Evolutionary conservation across 805 yeast genomes (phyloP).

Genomic region (Aciculoconidium aculeatum): DNA sequence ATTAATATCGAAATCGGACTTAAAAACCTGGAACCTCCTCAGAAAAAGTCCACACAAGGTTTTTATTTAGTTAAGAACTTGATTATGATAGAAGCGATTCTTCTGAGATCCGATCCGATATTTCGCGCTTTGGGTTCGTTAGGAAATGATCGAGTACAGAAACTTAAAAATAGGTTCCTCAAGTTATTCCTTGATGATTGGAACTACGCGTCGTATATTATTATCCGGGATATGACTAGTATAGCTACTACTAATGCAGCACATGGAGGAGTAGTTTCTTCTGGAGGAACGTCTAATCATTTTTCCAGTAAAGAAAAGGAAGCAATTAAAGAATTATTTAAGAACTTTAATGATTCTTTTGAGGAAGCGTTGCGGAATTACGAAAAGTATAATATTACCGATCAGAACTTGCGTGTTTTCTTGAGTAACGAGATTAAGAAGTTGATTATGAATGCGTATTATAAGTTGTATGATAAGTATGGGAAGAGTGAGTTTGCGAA

Average conservation of each 20-base stretch:
- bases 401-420: constrained; percentile 55
- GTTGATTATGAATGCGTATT: constrained; percentile 77
- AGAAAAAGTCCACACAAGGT: constrained; percentile 52
- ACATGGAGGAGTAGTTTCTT: constrained; percentile 19
- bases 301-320: constrained; percentile 69
- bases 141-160: constrained; percentile 60
- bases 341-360: constrained; percentile 73
- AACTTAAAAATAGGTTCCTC: constrained; percentile 66
- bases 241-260: constrained; percentile 50
- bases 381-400: constrained; percentile 60
- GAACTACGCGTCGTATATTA: constrained; percentile 69
- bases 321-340: constrained; percentile 76
- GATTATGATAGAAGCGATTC: constrained; percentile 67
- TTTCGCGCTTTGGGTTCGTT: constrained; percentile 47
- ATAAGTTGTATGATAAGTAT: constrained; percentile 77
- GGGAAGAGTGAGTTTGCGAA: constrained; percentile 66
- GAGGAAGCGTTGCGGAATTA: constrained; percentile 70
- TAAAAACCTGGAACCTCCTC: constrained; percentile 24
- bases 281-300: constrained; percentile 11
- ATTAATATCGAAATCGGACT: constrained; percentile 59
- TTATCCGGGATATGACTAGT: constrained; percentile 72
- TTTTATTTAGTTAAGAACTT: constrained; percentile 65
- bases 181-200: constrained; percentile 71
- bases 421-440: constrained; percentile 66
- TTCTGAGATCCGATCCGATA: constrained; percentile 51